These are phyloP conservation scores for Tagetes patula DNA, from an alignment of 129 eudicot species.

Conservation along the genomic window DNA sequence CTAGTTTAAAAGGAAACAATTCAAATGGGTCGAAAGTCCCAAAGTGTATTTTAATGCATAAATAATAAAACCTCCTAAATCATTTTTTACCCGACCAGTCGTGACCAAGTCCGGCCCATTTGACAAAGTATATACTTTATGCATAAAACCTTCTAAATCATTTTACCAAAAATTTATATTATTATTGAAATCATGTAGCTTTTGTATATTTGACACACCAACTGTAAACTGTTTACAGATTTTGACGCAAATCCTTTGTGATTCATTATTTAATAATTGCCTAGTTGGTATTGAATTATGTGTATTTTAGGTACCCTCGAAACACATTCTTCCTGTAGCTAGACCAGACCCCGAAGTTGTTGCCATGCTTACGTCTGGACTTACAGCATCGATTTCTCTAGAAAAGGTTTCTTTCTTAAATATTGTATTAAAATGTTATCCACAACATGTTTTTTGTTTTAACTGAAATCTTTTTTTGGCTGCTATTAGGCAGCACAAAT, in stretches of 20 bases:
- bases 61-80: background rate
- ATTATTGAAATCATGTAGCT: too few species aligned
- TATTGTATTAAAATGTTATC: background rate
- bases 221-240: background rate
- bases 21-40: background rate
- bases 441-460: background rate
- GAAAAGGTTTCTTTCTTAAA: slow-evolving; percentile 57
- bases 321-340: slow-evolving; percentile 85
- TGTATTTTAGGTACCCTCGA: slow-evolving; percentile 69
- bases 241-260: background rate
- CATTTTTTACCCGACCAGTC: background rate
- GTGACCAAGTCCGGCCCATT: background rate
- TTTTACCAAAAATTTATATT: too few species aligned
- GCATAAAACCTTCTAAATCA: background rate
- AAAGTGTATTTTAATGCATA: background rate
- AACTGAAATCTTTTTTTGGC: background rate
- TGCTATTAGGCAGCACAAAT: slow-evolving; percentile 79
- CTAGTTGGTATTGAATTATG: background rate
- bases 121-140: background rate
- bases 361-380: slow-evolving; percentile 99
- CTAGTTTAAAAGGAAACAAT: background rate
- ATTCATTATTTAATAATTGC: background rate
- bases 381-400: slow-evolving; percentile 88
- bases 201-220: background rate
- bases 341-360: slow-evolving; percentile 96